These are phyloP conservation scores for Leishmania tropica DNA, from an alignment of 208 protist species.

Conservation along the genomic window DNA sequence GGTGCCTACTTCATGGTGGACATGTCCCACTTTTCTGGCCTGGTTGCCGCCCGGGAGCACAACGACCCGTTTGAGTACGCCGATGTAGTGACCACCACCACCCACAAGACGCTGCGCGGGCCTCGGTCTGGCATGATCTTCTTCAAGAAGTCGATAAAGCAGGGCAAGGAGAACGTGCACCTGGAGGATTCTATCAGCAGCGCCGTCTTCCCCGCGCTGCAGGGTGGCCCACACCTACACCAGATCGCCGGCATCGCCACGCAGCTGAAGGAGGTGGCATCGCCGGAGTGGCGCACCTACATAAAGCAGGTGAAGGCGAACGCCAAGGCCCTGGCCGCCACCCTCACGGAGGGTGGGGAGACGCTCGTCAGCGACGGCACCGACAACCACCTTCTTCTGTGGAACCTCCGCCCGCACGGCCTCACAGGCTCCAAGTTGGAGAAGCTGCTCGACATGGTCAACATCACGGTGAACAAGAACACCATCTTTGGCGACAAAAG, in stretches of 20 bases:
- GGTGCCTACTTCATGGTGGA: conserved; percentile 97
- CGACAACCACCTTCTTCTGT: conserved; percentile 98
- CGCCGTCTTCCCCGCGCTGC: conserved; percentile 97
- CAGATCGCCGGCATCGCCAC: conserved; percentile 97
- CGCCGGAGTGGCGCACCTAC: conserved; percentile 96
- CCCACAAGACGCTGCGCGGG: conserved; percentile 99
- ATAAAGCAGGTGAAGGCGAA: conserved; percentile 93
- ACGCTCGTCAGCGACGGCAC: conserved; percentile 96
- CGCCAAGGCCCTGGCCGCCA: conserved; percentile 79
- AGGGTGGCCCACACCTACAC: conserved; percentile 99
- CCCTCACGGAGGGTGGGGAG: conserved; percentile 88
- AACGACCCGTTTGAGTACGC: conserved; percentile 95
- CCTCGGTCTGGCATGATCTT: conserved; percentile 99
- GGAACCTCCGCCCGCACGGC: conserved; percentile 95
- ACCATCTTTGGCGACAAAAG: conserved; percentile 94
- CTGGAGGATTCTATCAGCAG: conserved; percentile 95
- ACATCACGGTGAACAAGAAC: conserved; percentile 98
- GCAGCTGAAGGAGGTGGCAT: conserved; percentile 94
- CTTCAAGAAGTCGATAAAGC: conserved; percentile 88
- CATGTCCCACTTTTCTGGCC: conserved; percentile 98
- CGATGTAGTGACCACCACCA: conserved; percentile 99
- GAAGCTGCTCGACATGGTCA: conserved; percentile 90
- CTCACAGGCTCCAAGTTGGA: conserved; percentile 97
- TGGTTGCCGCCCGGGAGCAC: conserved; percentile 90
- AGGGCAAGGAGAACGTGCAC: conserved; percentile 73